Conservation (phyloP, 1,139 yeast genomes). For the Saccharomyces hybrid region DNA sequence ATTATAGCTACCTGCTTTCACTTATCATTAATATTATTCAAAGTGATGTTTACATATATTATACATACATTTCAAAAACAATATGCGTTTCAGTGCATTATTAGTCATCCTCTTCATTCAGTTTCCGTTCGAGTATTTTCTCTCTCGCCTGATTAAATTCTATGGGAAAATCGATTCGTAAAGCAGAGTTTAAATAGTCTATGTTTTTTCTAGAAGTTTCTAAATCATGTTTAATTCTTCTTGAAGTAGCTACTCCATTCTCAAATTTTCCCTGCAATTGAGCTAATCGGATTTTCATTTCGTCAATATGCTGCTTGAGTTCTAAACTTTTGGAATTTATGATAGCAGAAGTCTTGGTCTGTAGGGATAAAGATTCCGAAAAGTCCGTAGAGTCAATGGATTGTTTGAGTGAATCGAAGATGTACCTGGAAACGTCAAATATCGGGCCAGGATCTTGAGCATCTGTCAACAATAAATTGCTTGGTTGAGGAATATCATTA, state of each 20-base stretch:
- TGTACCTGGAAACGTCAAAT: slow-evolving; percentile 27
- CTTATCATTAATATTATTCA: neutral
- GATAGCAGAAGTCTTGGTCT: slow-evolving; percentile 30
- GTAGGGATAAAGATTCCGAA: slow-evolving; percentile 27
- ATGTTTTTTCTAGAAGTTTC: slow-evolving; percentile 16
- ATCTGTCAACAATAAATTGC: slow-evolving; percentile 14
- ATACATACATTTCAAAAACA: neutral
- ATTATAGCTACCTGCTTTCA: neutral
- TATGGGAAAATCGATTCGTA: slow-evolving; percentile 26
- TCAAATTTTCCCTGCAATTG: slow-evolving; percentile 19
- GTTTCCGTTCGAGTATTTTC: slow-evolving; percentile 22
- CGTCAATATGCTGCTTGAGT: slow-evolving; percentile 22
- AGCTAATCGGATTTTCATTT: slow-evolving; percentile 16
- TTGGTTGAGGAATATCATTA: slow-evolving; percentile 14
- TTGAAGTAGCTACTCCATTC: slow-evolving; percentile 19
- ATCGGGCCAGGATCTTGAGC: slow-evolving; percentile 25
- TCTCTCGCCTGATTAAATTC: slow-evolving; percentile 30
- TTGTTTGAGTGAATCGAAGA: slow-evolving; percentile 26
- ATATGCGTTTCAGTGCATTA: neutral
- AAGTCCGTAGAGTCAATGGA: slow-evolving; percentile 28
- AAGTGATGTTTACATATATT: neutral
- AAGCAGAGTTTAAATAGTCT: slow-evolving; percentile 15
- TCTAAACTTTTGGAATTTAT: slow-evolving; percentile 29
- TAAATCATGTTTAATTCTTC: slow-evolving; percentile 17
- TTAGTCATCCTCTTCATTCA: slow-evolving; percentile 10